Evolutionary conservation across 371 early-diverging fungal species (phyloP).

Genomic region (Chytridium lagenaria): DNA sequence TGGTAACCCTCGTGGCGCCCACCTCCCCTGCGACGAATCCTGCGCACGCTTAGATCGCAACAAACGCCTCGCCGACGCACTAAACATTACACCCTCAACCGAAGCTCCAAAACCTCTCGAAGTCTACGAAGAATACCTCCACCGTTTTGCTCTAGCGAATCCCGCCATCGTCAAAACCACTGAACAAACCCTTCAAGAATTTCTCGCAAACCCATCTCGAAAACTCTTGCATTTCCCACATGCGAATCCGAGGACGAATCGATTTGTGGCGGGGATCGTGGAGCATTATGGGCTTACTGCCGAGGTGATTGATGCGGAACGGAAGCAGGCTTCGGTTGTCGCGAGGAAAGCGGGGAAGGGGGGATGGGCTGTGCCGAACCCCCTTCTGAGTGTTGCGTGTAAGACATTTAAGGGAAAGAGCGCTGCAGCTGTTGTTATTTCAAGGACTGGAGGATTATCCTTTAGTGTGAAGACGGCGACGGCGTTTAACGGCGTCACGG

Average conservation of each 20-base stretch:
- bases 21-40: constrained; percentile 49
- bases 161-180: constrained; percentile 35
- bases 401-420: neutral
- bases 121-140: constrained; percentile 29
- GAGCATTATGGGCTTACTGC: too few relatives aligned
- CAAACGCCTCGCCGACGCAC: constrained; percentile 47
- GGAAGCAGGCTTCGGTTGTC: too few relatives aligned
- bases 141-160: constrained; percentile 37
- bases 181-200: constrained; percentile 42
- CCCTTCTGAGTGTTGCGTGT: neutral
- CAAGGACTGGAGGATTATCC: neutral
- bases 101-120: constrained; percentile 5
- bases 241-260: constrained; percentile 23
- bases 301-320: too few relatives aligned
- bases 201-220: constrained; percentile 39
- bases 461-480: neutral
- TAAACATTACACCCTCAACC: constrained; percentile 38
- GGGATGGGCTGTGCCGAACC: too few relatives aligned
- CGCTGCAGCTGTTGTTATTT: neutral
- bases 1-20: constrained; percentile 22
- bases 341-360: too few relatives aligned
- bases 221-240: constrained; percentile 37
- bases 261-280: constrained; percentile 33
- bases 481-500: neutral
- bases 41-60: constrained; percentile 48